Evolutionary conservation across 2,329 filamentous ascomycete species (phyloP), one percentile per base, ranked within the genome.

Genomic region (Phyllosticta capitalensis): DNA sequence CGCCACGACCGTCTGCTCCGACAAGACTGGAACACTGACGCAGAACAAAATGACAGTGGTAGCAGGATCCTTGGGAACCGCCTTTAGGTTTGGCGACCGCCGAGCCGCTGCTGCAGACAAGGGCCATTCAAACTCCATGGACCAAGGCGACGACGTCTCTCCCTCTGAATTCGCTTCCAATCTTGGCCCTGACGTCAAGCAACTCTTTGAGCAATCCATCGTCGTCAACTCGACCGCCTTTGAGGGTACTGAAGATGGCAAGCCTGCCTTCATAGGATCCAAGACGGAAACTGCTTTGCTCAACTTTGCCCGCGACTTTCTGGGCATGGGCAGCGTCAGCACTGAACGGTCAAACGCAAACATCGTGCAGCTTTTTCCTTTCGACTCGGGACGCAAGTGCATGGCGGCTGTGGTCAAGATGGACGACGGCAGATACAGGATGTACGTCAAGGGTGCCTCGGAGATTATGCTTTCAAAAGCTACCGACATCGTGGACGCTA

Each of bases 261-360:
- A 78, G 61, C 65, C 72, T 19, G 73, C 80, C 0, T 91, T 89
- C 64, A 80, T 90, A 63, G 88, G 88, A 28, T 90, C 87, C 5
- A 90, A 90, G 73, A 91, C 88, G 0, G 88, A 91, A 68, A 89
- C 86, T 3, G 87, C 88, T 21, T 76, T 91, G 12, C 78, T 91
- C n/a, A 77, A 79, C 22, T 89, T 90, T 67, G 84, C 86, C 20
- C 79, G 81, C 54, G 83, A 87, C 54, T 77, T 83, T 66, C 75
- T 90, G 14, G 86, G 79, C 50, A 84, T 90, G 77, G 81, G 81
- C 5, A 77, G 80, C 0, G 73, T 89, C 17, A 75, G 75, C 53
- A 78, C 85, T 62, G 85, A 85, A 65, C 79, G 87, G 19, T 78
- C 82, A 14, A 88, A 86, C 64, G 79, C 79, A 45, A 78, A 81